A percentile compares a stretch with the other conserved stretches of the same genome.
Conservation (phyloP, 2,329 filamentous ascomycete species). For the Didymella glomerata region DNA sequence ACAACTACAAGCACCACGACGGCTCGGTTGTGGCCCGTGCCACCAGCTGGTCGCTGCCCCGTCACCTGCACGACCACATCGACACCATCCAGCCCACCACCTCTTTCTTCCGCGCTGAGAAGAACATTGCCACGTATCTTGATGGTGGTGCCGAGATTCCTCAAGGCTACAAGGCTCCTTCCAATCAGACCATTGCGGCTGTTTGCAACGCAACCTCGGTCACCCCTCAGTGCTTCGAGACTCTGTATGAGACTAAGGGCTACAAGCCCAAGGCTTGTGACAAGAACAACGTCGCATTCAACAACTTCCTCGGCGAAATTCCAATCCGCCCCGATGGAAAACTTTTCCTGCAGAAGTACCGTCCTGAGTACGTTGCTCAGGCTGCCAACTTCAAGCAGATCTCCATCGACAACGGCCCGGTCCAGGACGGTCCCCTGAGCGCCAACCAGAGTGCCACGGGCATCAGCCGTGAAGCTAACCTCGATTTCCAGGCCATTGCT, state of each 20-base stretch:
- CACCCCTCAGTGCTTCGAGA: slow-evolving; percentile 63
- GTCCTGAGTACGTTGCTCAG: slow-evolving; percentile 58
- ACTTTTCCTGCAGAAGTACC: slow-evolving; percentile 64
- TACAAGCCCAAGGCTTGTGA: slow-evolving; percentile 58
- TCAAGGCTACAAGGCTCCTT: slow-evolving; percentile 38
- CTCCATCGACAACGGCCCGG: slow-evolving; percentile 65
- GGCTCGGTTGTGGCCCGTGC: slow-evolving; percentile 63
- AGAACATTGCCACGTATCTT: slow-evolving; percentile 38
- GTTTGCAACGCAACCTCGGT: slow-evolving; percentile 62
- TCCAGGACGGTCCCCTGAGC: slow-evolving; percentile 55
- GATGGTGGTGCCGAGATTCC: slow-evolving; percentile 35
- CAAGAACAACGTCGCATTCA: slow-evolving; percentile 59
- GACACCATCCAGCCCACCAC: slow-evolving; percentile 69
- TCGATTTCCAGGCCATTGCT: slow-evolving; percentile 70
- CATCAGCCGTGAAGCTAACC: slow-evolving; percentile 65
- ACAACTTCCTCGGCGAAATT: slow-evolving; percentile 60
- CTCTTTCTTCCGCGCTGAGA: slow-evolving; percentile 58
- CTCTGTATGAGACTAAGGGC: slow-evolving; percentile 63
- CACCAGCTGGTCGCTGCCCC: slow-evolving; percentile 66
- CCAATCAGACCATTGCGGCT: slow-evolving; percentile 45
- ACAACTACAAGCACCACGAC: slow-evolving; percentile 63
- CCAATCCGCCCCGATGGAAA: slow-evolving; percentile 65
- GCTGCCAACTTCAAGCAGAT: slow-evolving; percentile 65
- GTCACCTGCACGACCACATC: slow-evolving; percentile 65
- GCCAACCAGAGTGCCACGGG: slow-evolving; percentile 37